These are phyloP conservation scores for Corinectria fuckeliana DNA, from an alignment of 2,329 filamentous ascomycete genomes.

Conservation along the genomic window DNA sequence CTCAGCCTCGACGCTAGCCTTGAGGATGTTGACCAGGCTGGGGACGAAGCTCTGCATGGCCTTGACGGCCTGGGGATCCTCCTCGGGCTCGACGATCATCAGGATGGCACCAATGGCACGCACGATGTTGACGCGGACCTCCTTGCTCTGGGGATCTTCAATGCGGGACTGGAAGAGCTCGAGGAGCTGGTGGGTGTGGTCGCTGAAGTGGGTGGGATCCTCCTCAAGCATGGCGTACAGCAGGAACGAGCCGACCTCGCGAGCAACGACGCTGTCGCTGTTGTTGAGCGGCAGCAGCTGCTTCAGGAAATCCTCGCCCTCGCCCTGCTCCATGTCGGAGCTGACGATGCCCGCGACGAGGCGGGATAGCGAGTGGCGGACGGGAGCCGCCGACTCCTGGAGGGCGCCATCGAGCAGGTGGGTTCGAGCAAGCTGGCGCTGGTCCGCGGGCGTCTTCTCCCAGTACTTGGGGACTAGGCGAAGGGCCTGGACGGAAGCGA, in stretches of 20 bases:
- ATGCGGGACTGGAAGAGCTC: conserved; percentile 86
- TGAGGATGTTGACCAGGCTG: conserved; percentile 86
- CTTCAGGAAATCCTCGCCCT: conserved; percentile 83
- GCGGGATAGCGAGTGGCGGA: conserved; percentile 85
- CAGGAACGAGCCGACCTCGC: conserved; percentile 92
- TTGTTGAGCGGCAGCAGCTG: conserved; percentile 81
- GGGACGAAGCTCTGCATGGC: conserved; percentile 83
- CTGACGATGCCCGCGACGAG: conserved; percentile 87
- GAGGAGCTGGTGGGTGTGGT: conserved; percentile 81
- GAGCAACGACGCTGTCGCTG: conserved; percentile 76
- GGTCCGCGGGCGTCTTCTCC: conserved; percentile 72
- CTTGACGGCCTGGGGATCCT: conserved; percentile 75
- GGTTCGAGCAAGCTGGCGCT: conserved; percentile 82
- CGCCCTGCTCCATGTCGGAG: conserved; percentile 74
- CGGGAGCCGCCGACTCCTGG: conserved; percentile 76
- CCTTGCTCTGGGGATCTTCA: conserved; percentile 85
- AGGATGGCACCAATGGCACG: conserved; percentile 87
- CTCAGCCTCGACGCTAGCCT: conserved; percentile 77
- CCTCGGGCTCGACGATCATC: conserved; percentile 86
- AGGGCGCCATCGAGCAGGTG: conserved; percentile 85
- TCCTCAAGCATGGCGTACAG: conserved; percentile 91
- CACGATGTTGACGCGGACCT: conserved; percentile 94
- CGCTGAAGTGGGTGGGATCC: conserved; percentile 82
- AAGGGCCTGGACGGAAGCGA: conserved; percentile 88
- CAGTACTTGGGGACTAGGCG: conserved; percentile 88